These are phyloP conservation scores for Yamagishiella unicocca DNA, from an alignment of 139 green algal genomes.

Conservation along the genomic window DNA sequence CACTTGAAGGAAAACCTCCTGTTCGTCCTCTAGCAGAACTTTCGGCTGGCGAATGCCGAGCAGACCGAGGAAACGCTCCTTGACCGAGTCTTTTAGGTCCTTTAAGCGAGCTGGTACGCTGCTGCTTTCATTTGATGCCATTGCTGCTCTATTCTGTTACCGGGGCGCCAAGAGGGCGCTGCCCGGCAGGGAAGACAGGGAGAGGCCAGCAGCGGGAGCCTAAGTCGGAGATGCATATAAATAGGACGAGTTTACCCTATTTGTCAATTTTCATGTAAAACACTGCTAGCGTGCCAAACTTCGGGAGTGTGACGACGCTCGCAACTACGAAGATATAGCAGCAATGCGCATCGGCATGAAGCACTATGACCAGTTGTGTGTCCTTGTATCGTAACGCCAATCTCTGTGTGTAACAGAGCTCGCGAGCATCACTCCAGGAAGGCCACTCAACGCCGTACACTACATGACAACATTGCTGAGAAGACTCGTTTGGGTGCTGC, in stretches of 20 bases:
- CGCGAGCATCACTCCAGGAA: too few relatives aligned
- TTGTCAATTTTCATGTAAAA: neutral
- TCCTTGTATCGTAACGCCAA: too few relatives aligned
- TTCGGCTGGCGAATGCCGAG: neutral
- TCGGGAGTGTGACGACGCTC: too few relatives aligned
- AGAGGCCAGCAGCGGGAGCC: neutral
- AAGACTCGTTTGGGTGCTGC: too few relatives aligned
- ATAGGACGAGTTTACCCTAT: neutral
- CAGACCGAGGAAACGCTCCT: conserved; percentile 32
- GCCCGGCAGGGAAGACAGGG: neutral
- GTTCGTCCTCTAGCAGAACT: conserved; percentile 55
- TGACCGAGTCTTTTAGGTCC: conserved; percentile 15
- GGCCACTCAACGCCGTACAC: too few relatives aligned
- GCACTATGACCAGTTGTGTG: too few relatives aligned
- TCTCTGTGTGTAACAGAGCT: too few relatives aligned
- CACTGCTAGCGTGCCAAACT: too few relatives aligned
- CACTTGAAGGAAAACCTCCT: conserved; percentile 64
- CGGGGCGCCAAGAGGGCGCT: conserved; percentile 1
- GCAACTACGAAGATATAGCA: too few relatives aligned
- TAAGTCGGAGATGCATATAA: conserved; percentile 14
- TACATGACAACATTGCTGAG: too few relatives aligned
- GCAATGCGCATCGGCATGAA: too few relatives aligned
- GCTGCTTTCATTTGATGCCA: conserved; percentile 11
- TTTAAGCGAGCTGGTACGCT: conserved; percentile 22
- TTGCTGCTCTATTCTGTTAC: conserved; percentile 5